Evolutionary conservation across 1,284 basidiomycete species (phyloP).

Genomic region (Exobasidium rhododendri): DNA sequence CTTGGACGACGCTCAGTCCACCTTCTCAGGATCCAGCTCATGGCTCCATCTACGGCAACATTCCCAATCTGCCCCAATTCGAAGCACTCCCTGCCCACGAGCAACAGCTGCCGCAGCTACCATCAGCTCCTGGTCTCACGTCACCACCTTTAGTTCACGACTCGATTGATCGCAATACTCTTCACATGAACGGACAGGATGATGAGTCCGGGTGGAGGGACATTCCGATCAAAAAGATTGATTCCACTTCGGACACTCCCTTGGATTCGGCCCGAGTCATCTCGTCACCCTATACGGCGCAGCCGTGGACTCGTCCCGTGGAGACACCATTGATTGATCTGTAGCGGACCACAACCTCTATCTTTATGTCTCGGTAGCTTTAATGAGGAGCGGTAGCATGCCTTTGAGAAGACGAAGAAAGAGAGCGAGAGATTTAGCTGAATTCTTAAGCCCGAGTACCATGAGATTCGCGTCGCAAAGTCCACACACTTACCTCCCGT

Average conservation of each 20-base stretch:
- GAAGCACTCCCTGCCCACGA: neutral
- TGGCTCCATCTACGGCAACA: conserved; percentile 1
- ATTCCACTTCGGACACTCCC: neutral
- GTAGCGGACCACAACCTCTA: neutral
- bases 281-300: neutral
- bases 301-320: conserved; percentile 1
- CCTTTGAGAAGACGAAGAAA: conserved; percentile 1
- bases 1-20: neutral
- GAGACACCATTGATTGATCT: conserved; percentile 9
- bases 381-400: conserved; percentile 11
- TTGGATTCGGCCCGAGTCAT: neutral
- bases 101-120: neutral
- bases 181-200: neutral
- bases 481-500: conserved; percentile 13
- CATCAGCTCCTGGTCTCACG: conserved; percentile 4
- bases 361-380: neutral
- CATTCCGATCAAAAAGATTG: conserved; percentile 7
- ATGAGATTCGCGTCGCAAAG: too few species aligned
- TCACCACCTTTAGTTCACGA: neutral
- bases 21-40: neutral
- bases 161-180: neutral
- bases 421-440: neutral
- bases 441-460: neutral
- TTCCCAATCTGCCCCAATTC: neutral
- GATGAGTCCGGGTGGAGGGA: conserved; percentile 1